Conservation (phyloP, 495 filamentous ascomycete species). For the Talaromyces ruber region DNA sequence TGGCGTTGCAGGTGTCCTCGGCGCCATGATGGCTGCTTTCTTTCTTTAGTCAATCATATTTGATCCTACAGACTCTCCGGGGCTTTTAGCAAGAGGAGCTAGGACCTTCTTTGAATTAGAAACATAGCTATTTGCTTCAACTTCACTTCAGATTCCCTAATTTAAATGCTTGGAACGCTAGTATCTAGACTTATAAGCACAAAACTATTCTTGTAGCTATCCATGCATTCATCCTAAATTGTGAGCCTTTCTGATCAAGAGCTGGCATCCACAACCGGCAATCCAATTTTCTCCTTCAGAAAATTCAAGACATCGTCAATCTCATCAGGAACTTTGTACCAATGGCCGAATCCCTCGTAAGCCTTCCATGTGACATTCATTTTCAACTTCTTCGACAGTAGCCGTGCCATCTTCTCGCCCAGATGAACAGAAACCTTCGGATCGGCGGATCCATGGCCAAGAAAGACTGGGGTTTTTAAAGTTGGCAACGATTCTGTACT, state of each 20-base stretch:
- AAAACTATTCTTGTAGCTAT: not conserved
- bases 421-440: constrained; percentile 35
- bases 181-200: not conserved
- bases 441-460: constrained; percentile 47
- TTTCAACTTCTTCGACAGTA: constrained; percentile 26
- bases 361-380: constrained; percentile 39
- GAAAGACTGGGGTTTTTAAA: constrained; percentile 34
- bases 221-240: no score
- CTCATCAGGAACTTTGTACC: constrained; percentile 41
- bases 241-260: not conserved
- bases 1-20: constrained; percentile 28
- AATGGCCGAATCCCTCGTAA: constrained; percentile 48
- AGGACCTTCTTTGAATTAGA: not conserved
- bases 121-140: not conserved
- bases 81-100: not conserved
- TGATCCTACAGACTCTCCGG: not conserved
- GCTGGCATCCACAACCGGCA: not conserved
- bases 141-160: not conserved
- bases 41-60: not conserved
- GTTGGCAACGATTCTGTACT: constrained; percentile 2
- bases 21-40: constrained; percentile 24
- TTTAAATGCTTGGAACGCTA: not conserved
- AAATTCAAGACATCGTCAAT: constrained; percentile 44
- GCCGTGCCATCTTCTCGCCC: constrained; percentile 29
- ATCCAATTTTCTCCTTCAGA: constrained; percentile 11